A percentile compares a stretch with the other conserved stretches of the same genome.
These are phyloP conservation scores for Plectosphaerella plurivora DNA, from an alignment of 2,329 filamentous ascomycete species.

Conservation along the genomic window DNA sequence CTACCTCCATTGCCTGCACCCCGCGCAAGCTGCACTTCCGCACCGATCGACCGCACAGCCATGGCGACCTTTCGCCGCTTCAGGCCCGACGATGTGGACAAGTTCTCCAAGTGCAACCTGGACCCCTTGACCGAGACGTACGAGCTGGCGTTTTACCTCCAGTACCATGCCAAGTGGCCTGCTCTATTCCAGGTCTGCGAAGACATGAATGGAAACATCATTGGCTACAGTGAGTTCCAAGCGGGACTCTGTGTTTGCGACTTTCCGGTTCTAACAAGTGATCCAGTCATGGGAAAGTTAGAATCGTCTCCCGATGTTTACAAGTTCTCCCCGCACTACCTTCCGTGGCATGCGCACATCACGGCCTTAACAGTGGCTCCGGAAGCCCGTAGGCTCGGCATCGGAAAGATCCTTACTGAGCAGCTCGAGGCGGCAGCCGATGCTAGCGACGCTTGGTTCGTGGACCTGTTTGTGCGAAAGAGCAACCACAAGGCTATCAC, in stretches of 20 bases:
- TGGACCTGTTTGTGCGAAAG: conserved; percentile 87
- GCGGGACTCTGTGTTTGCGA: conserved; percentile 3
- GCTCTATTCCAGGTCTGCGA: conserved; percentile 91
- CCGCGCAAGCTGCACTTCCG: too few species aligned
- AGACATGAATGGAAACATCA: conserved; percentile 78
- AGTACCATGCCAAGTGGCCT: conserved; percentile 95
- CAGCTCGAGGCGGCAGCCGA: conserved; percentile 81
- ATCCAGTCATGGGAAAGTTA: conserved; percentile 88
- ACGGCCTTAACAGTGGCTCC: conserved; percentile 92
- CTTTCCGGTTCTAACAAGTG: conserved; percentile 16
- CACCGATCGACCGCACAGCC: conserved; percentile 9
- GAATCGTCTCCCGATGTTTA: conserved; percentile 78
- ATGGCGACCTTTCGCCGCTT: conserved; percentile 89
- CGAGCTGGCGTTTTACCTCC: conserved; percentile 89
- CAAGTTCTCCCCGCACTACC: conserved; percentile 77
- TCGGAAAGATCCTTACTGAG: conserved; percentile 78
- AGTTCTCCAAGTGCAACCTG: conserved; percentile 90
- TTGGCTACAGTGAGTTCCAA: conserved; percentile 76
- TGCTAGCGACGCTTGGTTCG: conserved; percentile 83
- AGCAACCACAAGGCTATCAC: conserved; percentile 84
- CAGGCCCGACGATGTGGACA: conserved; percentile 76
- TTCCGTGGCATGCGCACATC: conserved; percentile 99
- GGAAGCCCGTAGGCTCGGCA: conserved; percentile 76
- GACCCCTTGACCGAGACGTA: conserved; percentile 98
- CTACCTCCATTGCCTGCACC: too few species aligned